Conservation (phyloP, 306 rosid species). For the Myrica gale region DNA sequence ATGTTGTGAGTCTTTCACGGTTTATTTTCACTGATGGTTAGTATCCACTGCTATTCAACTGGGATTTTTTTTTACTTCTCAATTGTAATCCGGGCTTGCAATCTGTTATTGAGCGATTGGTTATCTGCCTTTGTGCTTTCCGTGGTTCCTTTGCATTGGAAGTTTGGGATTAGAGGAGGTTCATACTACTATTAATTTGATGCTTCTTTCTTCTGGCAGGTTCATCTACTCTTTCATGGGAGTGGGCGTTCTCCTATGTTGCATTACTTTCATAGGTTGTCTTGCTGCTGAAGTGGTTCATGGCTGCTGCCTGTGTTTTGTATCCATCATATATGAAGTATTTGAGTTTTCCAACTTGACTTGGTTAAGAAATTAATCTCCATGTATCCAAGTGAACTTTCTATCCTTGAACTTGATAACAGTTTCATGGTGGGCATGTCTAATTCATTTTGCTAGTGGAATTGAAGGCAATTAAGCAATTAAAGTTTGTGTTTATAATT, state of each 20-base stretch:
- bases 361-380: conserved; percentile 22
- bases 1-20: not conserved
- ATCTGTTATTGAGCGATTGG: conserved; percentile 11
- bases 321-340: conserved; percentile 49
- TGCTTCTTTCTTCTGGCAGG: conserved; percentile 53
- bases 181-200: conserved; percentile 1
- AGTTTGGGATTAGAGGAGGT: not conserved
- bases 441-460: not conserved
- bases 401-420: conserved; percentile 12
- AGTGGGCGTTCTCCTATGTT: conserved; percentile 67
- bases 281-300: conserved; percentile 81
- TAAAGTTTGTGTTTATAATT: not conserved
- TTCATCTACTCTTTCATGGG: conserved; percentile 87
- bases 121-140: conserved; percentile 15
- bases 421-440: not conserved
- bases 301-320: conserved; percentile 93
- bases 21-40: conserved; percentile 12
- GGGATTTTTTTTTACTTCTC: not conserved
- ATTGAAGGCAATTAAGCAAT: not conserved
- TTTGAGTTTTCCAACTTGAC: conserved; percentile 11
- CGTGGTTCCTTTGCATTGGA: not conserved
- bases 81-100: conserved; percentile 9
- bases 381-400: conserved; percentile 10
- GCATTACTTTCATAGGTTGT: conserved; percentile 72
- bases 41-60: conserved; percentile 9